phyloP scores from a whole-genome alignment of 2,329 filamentous ascomycete genomes.

The Botrytis cinerea region DNA sequence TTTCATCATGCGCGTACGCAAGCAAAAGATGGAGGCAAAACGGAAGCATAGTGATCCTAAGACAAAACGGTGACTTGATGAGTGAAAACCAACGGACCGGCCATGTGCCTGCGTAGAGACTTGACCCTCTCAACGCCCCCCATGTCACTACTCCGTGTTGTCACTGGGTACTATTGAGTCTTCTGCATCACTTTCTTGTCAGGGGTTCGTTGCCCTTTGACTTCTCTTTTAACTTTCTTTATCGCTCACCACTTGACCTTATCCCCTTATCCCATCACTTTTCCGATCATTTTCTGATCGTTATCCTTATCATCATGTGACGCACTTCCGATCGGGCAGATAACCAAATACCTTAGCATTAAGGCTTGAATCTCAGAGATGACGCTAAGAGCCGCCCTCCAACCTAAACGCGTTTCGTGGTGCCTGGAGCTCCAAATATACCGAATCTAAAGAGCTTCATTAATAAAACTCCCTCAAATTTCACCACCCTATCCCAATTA shows the following conservation, averaged over 20 bases:
- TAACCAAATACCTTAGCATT: not conserved
- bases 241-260: not conserved
- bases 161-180: not conserved
- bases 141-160: not conserved
- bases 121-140: not conserved
- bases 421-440: constrained; percentile 39
- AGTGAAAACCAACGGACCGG: not conserved
- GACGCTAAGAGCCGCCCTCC: constrained; percentile 24
- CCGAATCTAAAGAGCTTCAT: constrained; percentile 33
- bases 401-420: constrained; percentile 38
- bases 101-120: not conserved
- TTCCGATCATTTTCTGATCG: not conserved
- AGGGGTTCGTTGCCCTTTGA: not conserved
- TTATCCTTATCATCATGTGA: constrained; percentile 15
- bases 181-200: not conserved
- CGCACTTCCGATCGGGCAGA: rapidly evolving
- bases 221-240: not conserved
- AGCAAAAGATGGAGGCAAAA: not conserved
- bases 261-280: not conserved
- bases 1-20: not conserved
- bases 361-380: not conserved
- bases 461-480: constrained; percentile 25
- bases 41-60: not conserved
- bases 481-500: constrained; percentile 25
- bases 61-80: not conserved